Base-by-base conservation (phyloP, 139 green algal genomes). In the Closterium sp. region DNA sequence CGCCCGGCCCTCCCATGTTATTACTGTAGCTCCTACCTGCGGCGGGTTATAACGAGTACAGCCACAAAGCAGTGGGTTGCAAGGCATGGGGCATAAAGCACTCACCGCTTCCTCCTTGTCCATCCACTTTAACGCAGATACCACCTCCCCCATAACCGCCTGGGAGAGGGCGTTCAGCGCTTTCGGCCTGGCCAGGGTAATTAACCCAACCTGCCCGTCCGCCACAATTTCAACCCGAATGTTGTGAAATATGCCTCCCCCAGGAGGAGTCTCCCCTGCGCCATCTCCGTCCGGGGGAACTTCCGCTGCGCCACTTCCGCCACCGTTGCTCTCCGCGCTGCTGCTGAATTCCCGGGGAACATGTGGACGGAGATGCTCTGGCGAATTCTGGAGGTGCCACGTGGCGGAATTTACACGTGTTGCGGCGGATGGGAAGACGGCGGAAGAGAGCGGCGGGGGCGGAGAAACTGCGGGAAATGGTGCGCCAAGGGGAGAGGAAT, bases 151-250 rank as follows among this genome's bases (percentile, higher is more conserved):
- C 94, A 96, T 95, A 43, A 94, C 91, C 91, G 92, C 34, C 30
- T 81, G 66, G 0, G 89, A 95, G 2, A 97, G 92, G 3, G 95
- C 95, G 64, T 97, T 96, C 34, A 97, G 90, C 0, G 85, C 89
- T 55, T 96, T 95, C 16, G 95, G 95, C 38, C 94, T 87, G 43
- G 94, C 94, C 21, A 97, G 30, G 19, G 81, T 87, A 30, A 91
- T 88, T 34, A 91, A 30, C 28, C 89, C 89, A 33, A 88, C 76
- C 55, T 30, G 28, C 25, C 55, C 43, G 28, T 86, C 88, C 30
- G 21, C 55, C 64, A 86, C 31, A 36, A 91, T 21, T 8, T 91
- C 88, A 21, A 34, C 89, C 32, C 30, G 28, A 31, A 87, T 84
- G 21, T 55, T 30, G 0, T 86, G 43, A 30, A 87, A 91, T 23